Base-by-base conservation (phyloP, 345 rosid genomes). In the Citrus inodora region DNA sequence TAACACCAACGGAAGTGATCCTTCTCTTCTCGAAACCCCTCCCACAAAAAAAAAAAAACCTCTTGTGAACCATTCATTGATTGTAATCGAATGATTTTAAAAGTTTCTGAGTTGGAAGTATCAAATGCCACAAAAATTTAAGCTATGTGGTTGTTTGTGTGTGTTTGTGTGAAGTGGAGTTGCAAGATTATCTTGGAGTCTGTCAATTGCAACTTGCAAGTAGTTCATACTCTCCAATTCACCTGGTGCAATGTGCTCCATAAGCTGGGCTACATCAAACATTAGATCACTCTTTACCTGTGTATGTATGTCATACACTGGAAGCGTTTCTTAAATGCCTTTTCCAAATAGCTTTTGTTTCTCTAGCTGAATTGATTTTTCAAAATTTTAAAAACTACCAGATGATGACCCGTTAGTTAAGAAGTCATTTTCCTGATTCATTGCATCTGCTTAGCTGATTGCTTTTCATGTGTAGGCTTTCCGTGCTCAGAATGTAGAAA, bases 401-500 rank as follows among this genome's bases (percentile, higher is more conserved):
- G 37, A 46, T 19, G 21, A 30, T 73, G 28, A 24, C 35, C 22
- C 35, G 16, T 21, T 60, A 61, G 33, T 40, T 75, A 58, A 60
- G 25, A 58, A 60, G 25, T 76, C 30, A 21, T 19, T 40, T 71
- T 70, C 75, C 35, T 11, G 42, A 40, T 51, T 60, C 22, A 32
- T 62, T 59, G 71, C 66, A 76, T 83, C 60, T 74, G 46, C 58
- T 67, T 66, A 17, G 73, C 70, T 63, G 14, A 60, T 69, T 58
- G 70, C 42, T 65, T 78, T 79, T 61, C 67, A 38, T 83, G 63
- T 46, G 58, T 74, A 96, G 98, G 98, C 99, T 30, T 92, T 96
- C 79, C 90, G 90, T 48, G 92, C 98, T 24, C 88, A 88, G 82
- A 94, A 96, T 81, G 80, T 91, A 79, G 95, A 90, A 88, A 96